phyloP scores from a whole-genome alignment of 768 basidiomycete genomes.

The Rhodotorula kratochvilovae region DNA sequence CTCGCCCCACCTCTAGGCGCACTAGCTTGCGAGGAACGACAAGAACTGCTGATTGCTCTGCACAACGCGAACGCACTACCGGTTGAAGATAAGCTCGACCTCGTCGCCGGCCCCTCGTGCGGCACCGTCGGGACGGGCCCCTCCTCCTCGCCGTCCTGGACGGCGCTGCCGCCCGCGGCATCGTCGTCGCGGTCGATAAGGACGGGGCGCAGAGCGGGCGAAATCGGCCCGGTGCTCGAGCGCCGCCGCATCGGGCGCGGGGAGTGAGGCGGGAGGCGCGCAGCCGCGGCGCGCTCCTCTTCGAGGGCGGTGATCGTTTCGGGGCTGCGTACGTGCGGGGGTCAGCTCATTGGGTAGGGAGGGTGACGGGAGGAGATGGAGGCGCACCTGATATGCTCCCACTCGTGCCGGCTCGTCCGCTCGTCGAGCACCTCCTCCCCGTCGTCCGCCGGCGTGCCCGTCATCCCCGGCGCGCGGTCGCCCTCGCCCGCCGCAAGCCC shows the following conservation, averaged over 20 bases:
- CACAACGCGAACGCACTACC: background rate
- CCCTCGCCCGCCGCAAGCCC: conserved; percentile 54
- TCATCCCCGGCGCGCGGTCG: conserved; percentile 15
- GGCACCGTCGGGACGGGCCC: conserved; percentile 29
- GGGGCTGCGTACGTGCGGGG: conserved; percentile 39
- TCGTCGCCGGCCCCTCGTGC: conserved; percentile 38
- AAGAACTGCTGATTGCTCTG: background rate
- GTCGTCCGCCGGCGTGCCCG: conserved; percentile 10
- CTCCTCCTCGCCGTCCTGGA: conserved; percentile 19
- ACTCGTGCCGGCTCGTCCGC: conserved; percentile 29
- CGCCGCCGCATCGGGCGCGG: conserved; percentile 35
- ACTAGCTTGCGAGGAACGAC: too few species aligned
- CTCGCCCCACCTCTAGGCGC: too few species aligned
- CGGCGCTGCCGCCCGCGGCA: background rate
- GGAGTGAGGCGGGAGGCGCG: conserved; percentile 22
- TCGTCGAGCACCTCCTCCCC: conserved; percentile 30
- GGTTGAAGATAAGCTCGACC: conserved; percentile 37
- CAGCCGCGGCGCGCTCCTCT: conserved; percentile 38
- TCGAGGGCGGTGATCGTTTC: conserved; percentile 43
- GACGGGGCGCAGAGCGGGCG: conserved; percentile 43
- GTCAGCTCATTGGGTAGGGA: background rate
- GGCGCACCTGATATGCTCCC: conserved; percentile 43
- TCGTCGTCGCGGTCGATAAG: conserved; percentile 40
- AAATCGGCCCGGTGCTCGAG: conserved; percentile 40
- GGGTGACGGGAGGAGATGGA: too few species aligned